These are phyloP conservation scores for Gentiana straminea DNA, from an alignment of 257 asterid genomes.

Conservation along the genomic window DNA sequence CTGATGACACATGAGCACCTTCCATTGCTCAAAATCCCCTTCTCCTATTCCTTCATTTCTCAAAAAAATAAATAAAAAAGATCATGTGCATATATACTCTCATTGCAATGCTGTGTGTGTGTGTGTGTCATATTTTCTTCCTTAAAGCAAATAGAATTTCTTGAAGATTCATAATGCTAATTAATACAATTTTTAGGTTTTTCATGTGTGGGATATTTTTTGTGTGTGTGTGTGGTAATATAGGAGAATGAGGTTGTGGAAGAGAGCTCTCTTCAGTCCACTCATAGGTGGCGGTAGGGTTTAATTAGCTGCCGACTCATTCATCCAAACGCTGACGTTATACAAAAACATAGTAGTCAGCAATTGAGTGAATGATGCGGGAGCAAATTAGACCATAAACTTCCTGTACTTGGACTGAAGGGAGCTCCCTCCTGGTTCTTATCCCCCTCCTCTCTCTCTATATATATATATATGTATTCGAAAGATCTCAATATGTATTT, in stretches of 20 bases:
- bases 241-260: conserved; percentile 22
- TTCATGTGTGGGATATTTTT: not conserved
- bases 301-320: conserved; percentile 97
- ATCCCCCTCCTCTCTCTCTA: not conserved
- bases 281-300: conserved; percentile 49
- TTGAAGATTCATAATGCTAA: not conserved
- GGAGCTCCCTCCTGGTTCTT: conserved; percentile 80
- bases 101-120: too few species aligned
- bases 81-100: too few species aligned
- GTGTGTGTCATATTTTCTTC: too few species aligned
- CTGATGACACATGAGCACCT: not conserved
- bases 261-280: conserved; percentile 99
- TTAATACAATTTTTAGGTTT: not conserved
- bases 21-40: not conserved
- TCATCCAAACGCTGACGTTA: conserved; percentile 70
- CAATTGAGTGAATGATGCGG: conserved; percentile 82
- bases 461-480: too few species aligned
- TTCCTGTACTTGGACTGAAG: conserved; percentile 99
- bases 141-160: not conserved
- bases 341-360: conserved; percentile 11
- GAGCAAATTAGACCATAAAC: conserved; percentile 64
- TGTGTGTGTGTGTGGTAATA: conserved; percentile 12
- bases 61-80: too few species aligned
- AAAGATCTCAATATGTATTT: too few species aligned
- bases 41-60: not conserved